Evolutionary conservation across 257 asterid genomes (phyloP).

Genomic region (Capsicum rhomboideum): DNA sequence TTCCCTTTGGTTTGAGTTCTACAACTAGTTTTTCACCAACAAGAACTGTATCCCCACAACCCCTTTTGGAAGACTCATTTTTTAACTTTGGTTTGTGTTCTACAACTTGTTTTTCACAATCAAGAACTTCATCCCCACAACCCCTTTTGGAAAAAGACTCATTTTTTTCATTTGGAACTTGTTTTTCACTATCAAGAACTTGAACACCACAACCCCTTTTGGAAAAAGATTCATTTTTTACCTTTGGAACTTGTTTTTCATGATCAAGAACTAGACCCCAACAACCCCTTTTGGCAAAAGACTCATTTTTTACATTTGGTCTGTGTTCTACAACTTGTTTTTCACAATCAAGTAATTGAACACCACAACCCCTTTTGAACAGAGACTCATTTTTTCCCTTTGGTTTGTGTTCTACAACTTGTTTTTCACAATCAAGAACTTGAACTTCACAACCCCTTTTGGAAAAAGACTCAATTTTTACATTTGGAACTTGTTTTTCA

Average conservation of each 20-base stretch:
- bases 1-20: neutral
- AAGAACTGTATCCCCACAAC: conserved; percentile 15
- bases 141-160: conserved; percentile 2
- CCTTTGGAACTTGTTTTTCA: neutral
- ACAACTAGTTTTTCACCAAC: neutral
- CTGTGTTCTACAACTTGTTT: neutral
- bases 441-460: too few species aligned
- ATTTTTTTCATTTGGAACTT: neutral
- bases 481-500: too few species aligned
- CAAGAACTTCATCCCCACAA: conserved; percentile 15
- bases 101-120: neutral
- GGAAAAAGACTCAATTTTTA: too few species aligned
- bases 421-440: too few species aligned
- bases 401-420: too few species aligned
- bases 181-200: neutral
- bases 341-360: too few species aligned
- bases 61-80: conserved; percentile 3
- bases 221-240: neutral
- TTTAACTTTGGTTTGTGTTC: neutral
- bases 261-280: too few species aligned
- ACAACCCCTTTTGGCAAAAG: too few species aligned
- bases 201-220: conserved; percentile 17
- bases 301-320: too few species aligned
- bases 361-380: conserved; percentile 9
- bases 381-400: neutral